Percentiles rank a stretch among this genome's conserved stretches.
Evolutionary conservation across 768 basidiomycete species (phyloP).

Genomic region (Leccinellum albellum): DNA sequence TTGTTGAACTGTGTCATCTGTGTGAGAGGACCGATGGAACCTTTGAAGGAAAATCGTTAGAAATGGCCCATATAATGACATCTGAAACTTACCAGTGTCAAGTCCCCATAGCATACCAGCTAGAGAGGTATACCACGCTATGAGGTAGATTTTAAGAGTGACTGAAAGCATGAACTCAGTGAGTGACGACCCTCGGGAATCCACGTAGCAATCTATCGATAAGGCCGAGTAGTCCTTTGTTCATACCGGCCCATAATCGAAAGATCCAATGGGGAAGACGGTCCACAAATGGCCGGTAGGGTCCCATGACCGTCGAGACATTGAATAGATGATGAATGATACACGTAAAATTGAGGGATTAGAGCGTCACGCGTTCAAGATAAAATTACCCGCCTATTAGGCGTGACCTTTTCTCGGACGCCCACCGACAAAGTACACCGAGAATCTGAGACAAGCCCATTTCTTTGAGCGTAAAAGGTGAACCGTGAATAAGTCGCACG

Average conservation of each 20-base stretch:
- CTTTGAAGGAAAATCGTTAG: slow-evolving; percentile 8
- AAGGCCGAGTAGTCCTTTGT: background rate
- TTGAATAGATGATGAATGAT: background rate
- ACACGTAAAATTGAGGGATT: background rate
- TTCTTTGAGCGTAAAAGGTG: background rate
- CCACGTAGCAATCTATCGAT: background rate
- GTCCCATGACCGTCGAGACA: background rate
- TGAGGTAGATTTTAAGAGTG: slow-evolving; percentile 21
- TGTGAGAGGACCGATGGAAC: slow-evolving; percentile 42
- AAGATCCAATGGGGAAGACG: background rate
- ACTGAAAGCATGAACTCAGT: slow-evolving; percentile 10
- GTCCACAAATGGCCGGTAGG: background rate
- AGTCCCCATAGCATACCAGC: slow-evolving; percentile 31
- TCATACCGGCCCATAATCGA: background rate
- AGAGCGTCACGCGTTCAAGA: background rate
- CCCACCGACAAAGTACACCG: background rate
- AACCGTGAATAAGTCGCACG: background rate
- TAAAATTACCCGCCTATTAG: background rate
- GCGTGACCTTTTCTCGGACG: background rate
- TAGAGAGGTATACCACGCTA: slow-evolving; percentile 25
- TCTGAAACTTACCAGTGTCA: slow-evolving; percentile 24
- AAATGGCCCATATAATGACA: background rate
- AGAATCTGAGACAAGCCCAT: background rate
- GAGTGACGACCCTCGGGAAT: background rate
- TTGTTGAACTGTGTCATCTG: slow-evolving; percentile 43